phyloP scores from a whole-genome alignment of 495 filamentous ascomycete genomes.

The Tuber microsphaerosporum region DNA sequence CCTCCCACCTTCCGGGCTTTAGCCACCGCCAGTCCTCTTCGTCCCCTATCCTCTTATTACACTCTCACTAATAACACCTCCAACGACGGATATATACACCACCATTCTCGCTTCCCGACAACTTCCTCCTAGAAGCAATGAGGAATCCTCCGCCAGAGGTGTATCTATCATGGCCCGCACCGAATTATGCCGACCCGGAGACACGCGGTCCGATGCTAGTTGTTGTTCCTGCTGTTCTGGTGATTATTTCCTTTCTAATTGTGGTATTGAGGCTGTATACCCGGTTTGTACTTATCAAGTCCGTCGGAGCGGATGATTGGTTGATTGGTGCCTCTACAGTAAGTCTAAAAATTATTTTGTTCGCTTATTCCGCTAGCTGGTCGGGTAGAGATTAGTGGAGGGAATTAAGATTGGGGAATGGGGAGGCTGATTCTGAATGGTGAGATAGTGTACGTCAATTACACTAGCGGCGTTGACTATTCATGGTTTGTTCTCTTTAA shows the following conservation, averaged over 20 bases:
- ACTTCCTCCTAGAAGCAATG: neutral
- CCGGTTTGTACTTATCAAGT: neutral
- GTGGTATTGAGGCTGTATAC: neutral
- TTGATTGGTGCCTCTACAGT: neutral
- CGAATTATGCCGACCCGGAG: neutral
- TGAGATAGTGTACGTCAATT: neutral
- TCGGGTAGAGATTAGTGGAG: neutral
- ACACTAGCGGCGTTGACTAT: neutral
- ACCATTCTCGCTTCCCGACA: neutral
- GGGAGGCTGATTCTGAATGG: neutral
- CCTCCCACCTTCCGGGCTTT: neutral
- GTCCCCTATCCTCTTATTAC: neutral
- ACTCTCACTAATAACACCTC: neutral
- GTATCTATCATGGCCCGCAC: neutral
- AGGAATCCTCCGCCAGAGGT: neutral
- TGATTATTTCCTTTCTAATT: neutral
- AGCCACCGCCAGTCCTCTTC: neutral
- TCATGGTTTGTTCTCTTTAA: neutral
- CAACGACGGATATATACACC: neutral
- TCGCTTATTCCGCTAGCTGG: neutral
- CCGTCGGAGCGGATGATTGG: neutral
- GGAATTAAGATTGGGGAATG: too few relatives aligned
- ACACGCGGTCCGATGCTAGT: neutral
- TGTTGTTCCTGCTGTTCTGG: neutral
- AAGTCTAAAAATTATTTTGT: neutral